Base-by-base conservation (phyloP, 140 eudicot species). In the Cichorium intybus region DNA sequence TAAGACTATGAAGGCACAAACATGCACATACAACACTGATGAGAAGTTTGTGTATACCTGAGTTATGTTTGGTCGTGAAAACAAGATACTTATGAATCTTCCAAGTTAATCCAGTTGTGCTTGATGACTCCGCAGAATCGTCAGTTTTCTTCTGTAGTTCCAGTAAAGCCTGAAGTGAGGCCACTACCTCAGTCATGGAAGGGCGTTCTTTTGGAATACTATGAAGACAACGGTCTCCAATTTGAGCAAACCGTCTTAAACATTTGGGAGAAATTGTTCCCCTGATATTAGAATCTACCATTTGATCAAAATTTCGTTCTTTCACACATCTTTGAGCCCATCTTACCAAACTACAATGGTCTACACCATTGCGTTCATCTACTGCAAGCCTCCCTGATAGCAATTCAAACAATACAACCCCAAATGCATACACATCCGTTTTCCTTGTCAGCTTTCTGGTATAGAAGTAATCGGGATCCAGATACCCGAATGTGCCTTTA, bases 401-500 rank as follows among this genome's bases (percentile, higher is more conserved):
- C n/a, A n/a, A n/a, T n/a, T n/a, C n/a, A n/a, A n/a, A n/a, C n/a
- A n/a, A n/a, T n/a, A n/a, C n/a, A n/a, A n/a, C n/a, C n/a, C n/a
- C n/a, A n/a, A n/a, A n/a, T n/a, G n/a, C n/a, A n/a, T n/a, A n/a
- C n/a, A n/a, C n/a, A n/a, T n/a, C n/a, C n/a, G n/a, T n/a, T n/a
- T n/a, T n/a, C n/a, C n/a, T n/a, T n/a, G n/a, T n/a, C n/a, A 54
- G 18, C 24, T 39, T 68, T 54, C 46, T 10, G 0, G 73, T 68
- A 55, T 26, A 55, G 31, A 53, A 68, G 24, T 31, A 68, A n/a
- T 68, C 65, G 4, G 56, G 64, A 68, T 68, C 64, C 6, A 56
- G 21, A 18, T 68, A 56, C 47, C 64, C 65, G 3, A 68, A 68
- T 3, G 64, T 68, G 56, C 65, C 66, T 55, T 68, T 68, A 18